These are phyloP conservation scores for Buddleja alternifolia DNA, from an alignment of 257 asterid genomes.

Conservation along the genomic window DNA sequence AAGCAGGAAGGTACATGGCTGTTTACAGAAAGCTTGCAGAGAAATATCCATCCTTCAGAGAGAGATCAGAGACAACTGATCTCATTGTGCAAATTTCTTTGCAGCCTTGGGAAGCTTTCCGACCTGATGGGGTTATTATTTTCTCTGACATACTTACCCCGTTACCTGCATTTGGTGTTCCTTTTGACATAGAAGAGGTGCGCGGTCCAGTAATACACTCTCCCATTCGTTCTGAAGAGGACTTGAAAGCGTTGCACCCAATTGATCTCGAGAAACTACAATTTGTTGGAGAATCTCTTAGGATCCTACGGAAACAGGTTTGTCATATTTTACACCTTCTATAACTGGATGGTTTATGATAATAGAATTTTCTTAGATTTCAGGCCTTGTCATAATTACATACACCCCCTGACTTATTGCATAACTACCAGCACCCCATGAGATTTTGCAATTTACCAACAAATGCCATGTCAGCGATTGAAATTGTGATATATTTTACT, in stretches of 20 bases:
- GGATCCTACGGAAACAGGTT: slow-evolving; percentile 78
- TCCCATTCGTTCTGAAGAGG: slow-evolving; percentile 82
- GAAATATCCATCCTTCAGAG: slow-evolving; percentile 96
- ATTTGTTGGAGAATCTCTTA: slow-evolving; percentile 88
- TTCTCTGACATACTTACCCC: slow-evolving; percentile 98
- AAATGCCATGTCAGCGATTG: no score
- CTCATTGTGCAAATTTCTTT: slow-evolving; percentile 98
- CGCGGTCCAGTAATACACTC: slow-evolving; percentile 88
- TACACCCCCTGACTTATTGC: no score
- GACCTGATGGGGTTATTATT: slow-evolving; percentile 94
- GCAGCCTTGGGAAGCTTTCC: slow-evolving; percentile 99
- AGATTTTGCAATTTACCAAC: no score
- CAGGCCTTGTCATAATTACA: slow-evolving; percentile 2
- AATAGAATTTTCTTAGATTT: slow-evolving; percentile 8
- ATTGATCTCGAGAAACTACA: slow-evolving; percentile 80
- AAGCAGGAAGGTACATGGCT: slow-evolving; percentile 99
- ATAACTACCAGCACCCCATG: no score
- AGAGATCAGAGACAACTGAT: slow-evolving; percentile 99
- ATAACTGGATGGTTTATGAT: slow-evolving; percentile 1
- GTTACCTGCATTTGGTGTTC: slow-evolving; percentile 96
- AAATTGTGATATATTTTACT: no score
- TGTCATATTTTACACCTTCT: not conserved
- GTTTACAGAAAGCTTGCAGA: slow-evolving; percentile 90
- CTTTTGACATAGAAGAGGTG: slow-evolving; percentile 91
- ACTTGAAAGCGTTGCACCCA: slow-evolving; percentile 68